phyloP scores from a whole-genome alignment of 768 basidiomycete genomes.

The Ramaria sp. region DNA sequence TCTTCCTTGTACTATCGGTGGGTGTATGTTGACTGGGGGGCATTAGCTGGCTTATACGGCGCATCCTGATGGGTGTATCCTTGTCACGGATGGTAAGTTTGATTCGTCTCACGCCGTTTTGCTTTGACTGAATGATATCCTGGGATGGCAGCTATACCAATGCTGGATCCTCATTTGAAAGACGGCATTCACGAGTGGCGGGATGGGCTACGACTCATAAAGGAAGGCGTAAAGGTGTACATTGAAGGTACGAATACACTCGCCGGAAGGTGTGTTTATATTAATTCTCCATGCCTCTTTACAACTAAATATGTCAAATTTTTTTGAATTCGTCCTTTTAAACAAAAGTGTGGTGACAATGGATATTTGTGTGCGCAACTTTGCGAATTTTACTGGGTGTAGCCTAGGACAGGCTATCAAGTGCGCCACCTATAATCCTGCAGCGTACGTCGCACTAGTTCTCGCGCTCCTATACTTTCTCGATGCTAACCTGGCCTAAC shows the following conservation, averaged over 20 bases:
- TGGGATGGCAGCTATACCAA: slow-evolving; percentile 57
- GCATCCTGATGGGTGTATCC: slow-evolving; percentile 74
- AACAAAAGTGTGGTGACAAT: slow-evolving; percentile 78
- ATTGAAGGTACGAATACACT: slow-evolving; percentile 81
- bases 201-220: slow-evolving; percentile 68
- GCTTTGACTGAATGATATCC: not conserved
- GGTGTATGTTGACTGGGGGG: not conserved
- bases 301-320: not conserved
- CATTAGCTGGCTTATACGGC: slow-evolving; percentile 70
- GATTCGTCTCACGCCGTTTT: not conserved
- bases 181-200: slow-evolving; percentile 88
- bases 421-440: slow-evolving; percentile 80
- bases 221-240: slow-evolving; percentile 71
- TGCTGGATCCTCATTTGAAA: slow-evolving; percentile 72
- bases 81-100: slow-evolving; percentile 75
- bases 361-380: slow-evolving; percentile 79
- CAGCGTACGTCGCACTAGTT: slow-evolving; percentile 36
- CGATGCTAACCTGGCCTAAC: not conserved
- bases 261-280: slow-evolving; percentile 60
- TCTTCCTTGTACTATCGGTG: not conserved
- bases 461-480: not conserved
- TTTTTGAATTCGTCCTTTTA: not conserved
- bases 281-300: too few species aligned
- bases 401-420: slow-evolving; percentile 75
- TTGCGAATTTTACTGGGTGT: slow-evolving; percentile 74